phyloP scores from a whole-genome alignment of 176 grass and related monocot species.

The Elymus sibiricus region DNA sequence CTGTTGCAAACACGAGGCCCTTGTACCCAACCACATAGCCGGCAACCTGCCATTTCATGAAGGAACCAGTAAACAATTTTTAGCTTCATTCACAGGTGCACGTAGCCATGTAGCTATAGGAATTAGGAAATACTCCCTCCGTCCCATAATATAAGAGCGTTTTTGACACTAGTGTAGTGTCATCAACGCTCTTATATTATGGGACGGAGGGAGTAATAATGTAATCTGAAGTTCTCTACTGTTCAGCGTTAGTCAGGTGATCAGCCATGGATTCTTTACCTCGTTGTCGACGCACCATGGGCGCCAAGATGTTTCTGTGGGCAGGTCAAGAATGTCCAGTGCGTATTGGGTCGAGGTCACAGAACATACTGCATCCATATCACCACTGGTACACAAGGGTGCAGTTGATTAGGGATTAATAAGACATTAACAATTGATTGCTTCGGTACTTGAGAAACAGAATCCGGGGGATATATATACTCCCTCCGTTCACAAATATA shows the following conservation, averaged over 20 bases:
- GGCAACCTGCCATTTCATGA: slow-evolving; percentile 43
- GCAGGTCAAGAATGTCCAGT: slow-evolving; percentile 40
- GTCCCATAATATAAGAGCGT: too few relatives aligned
- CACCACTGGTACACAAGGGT: slow-evolving; percentile 38
- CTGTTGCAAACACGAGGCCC: slow-evolving; percentile 43
- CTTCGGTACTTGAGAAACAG: background rate
- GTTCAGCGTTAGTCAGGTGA: background rate
- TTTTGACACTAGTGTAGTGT: too few relatives aligned
- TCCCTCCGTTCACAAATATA: too few relatives aligned
- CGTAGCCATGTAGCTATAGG: background rate
- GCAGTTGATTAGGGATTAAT: slow-evolving; percentile 3
- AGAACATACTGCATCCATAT: slow-evolving; percentile 60
- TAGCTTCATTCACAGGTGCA: slow-evolving; percentile 10
- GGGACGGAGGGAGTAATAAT: too few relatives aligned
- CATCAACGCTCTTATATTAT: too few relatives aligned
- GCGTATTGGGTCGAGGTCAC: slow-evolving; percentile 57
- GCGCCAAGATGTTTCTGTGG: slow-evolving; percentile 46
- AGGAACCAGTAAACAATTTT: background rate
- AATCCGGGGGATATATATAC: slow-evolving; percentile 4
- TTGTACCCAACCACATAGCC: slow-evolving; percentile 54
- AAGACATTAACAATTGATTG: background rate
- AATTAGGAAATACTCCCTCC: background rate
- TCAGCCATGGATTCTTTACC: slow-evolving; percentile 19
- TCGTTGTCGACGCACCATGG: slow-evolving; percentile 53
- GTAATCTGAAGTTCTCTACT: slow-evolving; percentile 6